phyloP scores from a whole-genome alignment of 345 rosid genomes.

The Salix caprea region DNA sequence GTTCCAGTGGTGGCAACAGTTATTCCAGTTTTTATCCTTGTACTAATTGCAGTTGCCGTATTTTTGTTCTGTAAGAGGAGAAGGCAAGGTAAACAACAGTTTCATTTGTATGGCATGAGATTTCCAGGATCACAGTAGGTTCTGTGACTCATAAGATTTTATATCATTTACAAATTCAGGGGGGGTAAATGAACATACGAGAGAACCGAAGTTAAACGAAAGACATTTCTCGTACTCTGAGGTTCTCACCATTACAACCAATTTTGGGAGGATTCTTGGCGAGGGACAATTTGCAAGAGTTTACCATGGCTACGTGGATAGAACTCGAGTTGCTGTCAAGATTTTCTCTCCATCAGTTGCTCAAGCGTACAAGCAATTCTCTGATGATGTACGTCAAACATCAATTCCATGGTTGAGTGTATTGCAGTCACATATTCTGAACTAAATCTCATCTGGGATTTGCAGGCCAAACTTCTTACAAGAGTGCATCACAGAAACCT shows the following conservation, averaged over 20 bases:
- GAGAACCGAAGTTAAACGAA: neutral
- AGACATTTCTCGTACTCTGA: slow-evolving; percentile 9
- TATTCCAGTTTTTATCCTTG: slow-evolving; percentile 18
- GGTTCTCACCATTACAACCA: neutral
- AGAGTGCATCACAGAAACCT: slow-evolving; percentile 16
- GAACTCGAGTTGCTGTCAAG: slow-evolving; percentile 19
- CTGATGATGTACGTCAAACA: neutral
- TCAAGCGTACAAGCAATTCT: slow-evolving; percentile 12
- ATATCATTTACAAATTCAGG: neutral
- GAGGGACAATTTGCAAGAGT: slow-evolving; percentile 20
- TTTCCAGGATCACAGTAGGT: no score
- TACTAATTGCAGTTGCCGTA: slow-evolving; percentile 1
- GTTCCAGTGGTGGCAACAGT: slow-evolving; percentile 30
- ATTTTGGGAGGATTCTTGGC: slow-evolving; percentile 13
- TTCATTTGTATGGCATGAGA: no score
- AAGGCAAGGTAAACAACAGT: neutral
- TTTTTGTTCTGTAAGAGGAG: slow-evolving; percentile 7
- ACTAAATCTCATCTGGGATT: neutral
- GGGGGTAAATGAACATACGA: neutral
- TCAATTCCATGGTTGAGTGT: no score
- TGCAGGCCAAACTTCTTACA: slow-evolving; percentile 5
- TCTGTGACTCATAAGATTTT: neutral
- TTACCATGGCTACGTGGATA: slow-evolving; percentile 9
- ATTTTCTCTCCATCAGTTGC: neutral
- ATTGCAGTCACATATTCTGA: no score